Evolutionary conservation across 2,329 filamentous ascomycete species (phyloP), one percentile per base, ranked within the genome.

Genomic region (Lachnellula willkommii): DNA sequence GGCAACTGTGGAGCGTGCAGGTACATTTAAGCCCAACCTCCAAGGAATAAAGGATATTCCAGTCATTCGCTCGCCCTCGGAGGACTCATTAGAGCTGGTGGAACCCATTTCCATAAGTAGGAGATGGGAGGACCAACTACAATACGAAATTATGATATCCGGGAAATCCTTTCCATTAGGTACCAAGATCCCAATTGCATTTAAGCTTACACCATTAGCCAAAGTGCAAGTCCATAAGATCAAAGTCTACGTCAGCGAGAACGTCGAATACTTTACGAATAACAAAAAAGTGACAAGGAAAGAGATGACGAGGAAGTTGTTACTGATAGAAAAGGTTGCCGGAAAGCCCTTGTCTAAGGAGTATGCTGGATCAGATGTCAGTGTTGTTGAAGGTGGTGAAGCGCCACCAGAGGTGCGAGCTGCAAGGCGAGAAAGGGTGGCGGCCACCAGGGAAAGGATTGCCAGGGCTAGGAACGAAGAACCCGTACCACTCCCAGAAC

Each of bases 131-230:
- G 85, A 89, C 61, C 86, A 89, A 66, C 72, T 89, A 28, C 85
- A 88, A 65, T 90, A 90, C 66, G 86, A 90, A 64, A 89, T 89
- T 62, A 84, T 90, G 61, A 89, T 89, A 32, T 89, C 85, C 4
- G 87, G 87, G 35, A 89, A 89, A 76, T 88, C 86, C 0, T 90
- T 90, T 63, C 85, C 87, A 0, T 71, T 89, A 5, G 87, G 87
- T 9, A 79, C 84, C 2, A 84, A 85, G 61, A 83, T 90, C 6
- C 87, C 87, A 0, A 88, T 90, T 56, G 85, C 86, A 2, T 89
- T 90, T 75, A 89, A 89, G 67, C 74, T 90, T 51, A 89, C 85
- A 1, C 87, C 87, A 0, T 69, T 89, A 51, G 85, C 86, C 5
- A 89, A 90, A 70, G 85, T 89, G 7, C 84, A 88, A 68, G 87